These are phyloP conservation scores for Coemansia sp. DNA, from an alignment of 192 early-diverging fungal species.

Conservation along the genomic window DNA sequence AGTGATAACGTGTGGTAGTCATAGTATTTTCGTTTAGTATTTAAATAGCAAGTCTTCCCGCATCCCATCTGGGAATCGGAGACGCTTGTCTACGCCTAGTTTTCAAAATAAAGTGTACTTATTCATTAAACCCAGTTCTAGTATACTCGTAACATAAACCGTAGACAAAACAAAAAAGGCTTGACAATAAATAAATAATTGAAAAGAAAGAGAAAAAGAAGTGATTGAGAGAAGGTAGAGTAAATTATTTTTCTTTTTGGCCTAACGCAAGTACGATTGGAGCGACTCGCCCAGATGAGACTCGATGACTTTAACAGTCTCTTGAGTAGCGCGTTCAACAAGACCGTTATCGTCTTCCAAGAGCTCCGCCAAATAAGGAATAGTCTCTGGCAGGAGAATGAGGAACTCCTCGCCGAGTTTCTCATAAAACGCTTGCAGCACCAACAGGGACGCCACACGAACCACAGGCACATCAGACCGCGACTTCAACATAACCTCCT, in stretches of 20 bases:
- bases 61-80: no score
- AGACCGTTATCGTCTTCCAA: constrained; percentile 92
- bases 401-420: constrained; percentile 94
- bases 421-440: constrained; percentile 81
- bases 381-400: constrained; percentile 89
- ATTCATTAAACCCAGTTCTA: no score
- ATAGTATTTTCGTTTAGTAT: no score
- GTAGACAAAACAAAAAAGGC: no score
- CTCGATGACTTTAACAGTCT: constrained; percentile 87
- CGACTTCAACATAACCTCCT: constrained; percentile 76
- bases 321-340: constrained; percentile 81
- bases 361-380: constrained; percentile 92
- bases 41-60: no score
- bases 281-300: constrained; percentile 89
- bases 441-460: constrained; percentile 70
- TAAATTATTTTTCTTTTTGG: background rate
- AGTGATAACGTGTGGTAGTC: no score
- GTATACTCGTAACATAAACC: no score
- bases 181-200: no score
- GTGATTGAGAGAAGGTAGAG: background rate
- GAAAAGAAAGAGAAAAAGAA: background rate
- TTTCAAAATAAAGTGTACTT: no score
- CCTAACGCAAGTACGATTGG: constrained; percentile 79
- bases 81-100: no score
- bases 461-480: constrained; percentile 71